Evolutionary conservation across 306 rosid genomes (phyloP).

Genomic region (Prunus campanulata): DNA sequence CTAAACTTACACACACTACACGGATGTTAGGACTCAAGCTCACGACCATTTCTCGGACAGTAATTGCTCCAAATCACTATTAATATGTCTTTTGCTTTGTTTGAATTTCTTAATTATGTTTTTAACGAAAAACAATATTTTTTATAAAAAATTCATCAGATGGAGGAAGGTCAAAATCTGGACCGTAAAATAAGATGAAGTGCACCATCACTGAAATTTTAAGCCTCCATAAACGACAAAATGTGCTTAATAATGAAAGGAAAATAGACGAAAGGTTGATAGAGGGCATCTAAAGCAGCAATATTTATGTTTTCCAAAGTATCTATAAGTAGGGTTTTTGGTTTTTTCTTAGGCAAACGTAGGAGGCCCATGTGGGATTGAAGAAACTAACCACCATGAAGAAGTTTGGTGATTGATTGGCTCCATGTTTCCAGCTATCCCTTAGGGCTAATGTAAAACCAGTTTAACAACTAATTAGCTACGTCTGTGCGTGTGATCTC

Average conservation of each 20-base stretch:
- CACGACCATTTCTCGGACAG: rapidly evolving
- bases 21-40: rapidly evolving
- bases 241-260: background rate
- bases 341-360: background rate
- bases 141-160: background rate
- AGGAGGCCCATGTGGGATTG: background rate
- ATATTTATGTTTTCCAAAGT: background rate
- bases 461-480: no score
- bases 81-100: background rate
- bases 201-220: background rate
- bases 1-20: no score
- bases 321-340: background rate
- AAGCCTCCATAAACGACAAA: background rate
- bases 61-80: no score
- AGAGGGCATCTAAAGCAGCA: background rate
- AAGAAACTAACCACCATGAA: background rate
- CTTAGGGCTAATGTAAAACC: no score
- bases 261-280: background rate
- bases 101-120: background rate
- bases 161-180: background rate
- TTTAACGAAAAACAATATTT: background rate
- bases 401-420: no score
- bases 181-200: background rate
- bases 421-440: no score
- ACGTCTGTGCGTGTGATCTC: no score